phyloP scores from a whole-genome alignment of 2,329 filamentous ascomycete species.

The Phialemoniopsis sp. region DNA sequence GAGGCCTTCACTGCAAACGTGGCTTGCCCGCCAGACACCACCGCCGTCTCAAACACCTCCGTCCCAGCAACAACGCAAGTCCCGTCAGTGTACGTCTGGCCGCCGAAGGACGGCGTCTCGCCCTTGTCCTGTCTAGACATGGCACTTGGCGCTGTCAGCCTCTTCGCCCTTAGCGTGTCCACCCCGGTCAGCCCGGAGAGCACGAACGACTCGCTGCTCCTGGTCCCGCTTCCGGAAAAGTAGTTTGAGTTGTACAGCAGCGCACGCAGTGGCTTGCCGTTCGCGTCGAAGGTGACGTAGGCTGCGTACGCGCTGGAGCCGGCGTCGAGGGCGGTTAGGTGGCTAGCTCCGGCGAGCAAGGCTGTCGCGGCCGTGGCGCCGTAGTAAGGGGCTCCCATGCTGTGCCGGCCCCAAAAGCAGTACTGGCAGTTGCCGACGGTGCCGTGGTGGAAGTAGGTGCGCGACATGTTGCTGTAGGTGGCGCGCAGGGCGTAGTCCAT shows the following conservation, averaged over 20 bases:
- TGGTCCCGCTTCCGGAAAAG: slow-evolving; percentile 24
- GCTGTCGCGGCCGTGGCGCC: slow-evolving; percentile 43
- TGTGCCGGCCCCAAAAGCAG: slow-evolving; percentile 42
- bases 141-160: slow-evolving; percentile 38
- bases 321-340: slow-evolving; percentile 39
- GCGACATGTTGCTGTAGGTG: slow-evolving; percentile 27
- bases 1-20: slow-evolving; percentile 36
- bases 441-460: slow-evolving; percentile 47
- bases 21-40: slow-evolving; percentile 27
- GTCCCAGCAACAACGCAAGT: slow-evolving; percentile 36
- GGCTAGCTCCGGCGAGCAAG: slow-evolving; percentile 35
- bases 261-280: slow-evolving; percentile 26
- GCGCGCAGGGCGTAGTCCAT: slow-evolving; percentile 38
- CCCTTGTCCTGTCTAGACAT: slow-evolving; percentile 38
- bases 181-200: slow-evolving; percentile 31
- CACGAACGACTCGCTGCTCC: slow-evolving; percentile 31
- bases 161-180: slow-evolving; percentile 30
- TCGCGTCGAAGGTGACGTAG: slow-evolving; percentile 38
- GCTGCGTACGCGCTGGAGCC: slow-evolving; percentile 35
- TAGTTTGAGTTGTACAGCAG: slow-evolving; percentile 44
- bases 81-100: slow-evolving; percentile 38
- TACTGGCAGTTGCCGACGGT: slow-evolving; percentile 49
- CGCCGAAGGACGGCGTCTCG: slow-evolving; percentile 35
- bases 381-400: slow-evolving; percentile 47
- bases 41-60: slow-evolving; percentile 28